Base-by-base conservation (phyloP, 352 stramenopile species). In the Pythium myriotylum region DNA sequence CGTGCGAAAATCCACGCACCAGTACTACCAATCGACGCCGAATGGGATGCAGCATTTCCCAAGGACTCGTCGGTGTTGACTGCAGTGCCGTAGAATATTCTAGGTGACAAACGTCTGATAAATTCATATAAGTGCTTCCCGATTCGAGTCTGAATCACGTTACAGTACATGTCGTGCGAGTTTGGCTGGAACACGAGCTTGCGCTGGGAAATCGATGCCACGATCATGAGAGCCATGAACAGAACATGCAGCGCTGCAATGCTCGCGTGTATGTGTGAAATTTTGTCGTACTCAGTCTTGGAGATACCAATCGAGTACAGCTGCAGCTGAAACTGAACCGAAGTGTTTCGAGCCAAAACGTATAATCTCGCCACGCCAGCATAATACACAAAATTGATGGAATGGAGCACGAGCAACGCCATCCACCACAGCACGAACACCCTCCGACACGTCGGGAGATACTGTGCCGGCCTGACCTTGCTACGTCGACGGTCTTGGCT, bases 191-290 rank as follows among this genome's bases (percentile, higher is more conserved):
- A 64, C 0, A 57, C 56, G 2, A 64, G 40, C 24, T 43, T 26
- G 3, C 56, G 23, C 37, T 6, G 7, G 22, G 51, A 13, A 10
- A 64, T 33, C 10, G 56, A 64, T 22, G 46, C 27, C 0, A 2
- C 24, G 13, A 57, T 7, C 56, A 64, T 64, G 35, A 57, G 37
- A 3, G 51, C 0, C 22, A 64, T 45, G 48, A 64, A 64, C 14
- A 57, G 45, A 2, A n/a, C 56, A 37, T 64, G 56, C 23, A 64
- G 26, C 20, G 56, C 56, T 0, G 56, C 56, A 23, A 64, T 9
- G 8, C 17, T 13, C 14, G n/a, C n/a, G 39, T 64, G 56, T 35
- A 64, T 57, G 0, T 8, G 16, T 4, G 56, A n/a, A 26, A 64
- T 14, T 6, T 37, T 32, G 0, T 0, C 3, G 6, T 57, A 23